phyloP scores from a whole-genome alignment of 148 eudicot genomes.

The Camellia japonica region DNA sequence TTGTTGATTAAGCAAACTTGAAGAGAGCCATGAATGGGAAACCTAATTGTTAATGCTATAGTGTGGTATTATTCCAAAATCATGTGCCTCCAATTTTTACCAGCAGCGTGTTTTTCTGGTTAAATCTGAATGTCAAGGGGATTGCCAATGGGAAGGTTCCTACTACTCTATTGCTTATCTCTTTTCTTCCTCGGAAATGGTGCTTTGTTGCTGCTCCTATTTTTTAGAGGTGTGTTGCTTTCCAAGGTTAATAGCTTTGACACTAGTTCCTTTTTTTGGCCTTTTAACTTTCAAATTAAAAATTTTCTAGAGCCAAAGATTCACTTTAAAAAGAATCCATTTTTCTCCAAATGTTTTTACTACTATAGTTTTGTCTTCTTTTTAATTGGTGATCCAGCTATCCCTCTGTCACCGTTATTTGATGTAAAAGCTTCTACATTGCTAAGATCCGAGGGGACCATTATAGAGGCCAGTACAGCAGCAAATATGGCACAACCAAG shows the following conservation, averaged over 20 bases:
- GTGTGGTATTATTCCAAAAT: too few relatives aligned
- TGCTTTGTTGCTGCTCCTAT: background rate
- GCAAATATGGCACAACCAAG: conserved; percentile 43
- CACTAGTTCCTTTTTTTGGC: background rate
- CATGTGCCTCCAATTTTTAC: too few relatives aligned
- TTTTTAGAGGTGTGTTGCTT: background rate
- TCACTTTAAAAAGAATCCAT: background rate
- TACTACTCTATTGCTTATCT: background rate
- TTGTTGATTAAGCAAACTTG: too few relatives aligned
- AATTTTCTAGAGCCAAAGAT: background rate
- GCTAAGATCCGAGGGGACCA: conserved; percentile 32
- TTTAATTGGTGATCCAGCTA: conserved; percentile 29
- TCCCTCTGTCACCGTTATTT: conserved; percentile 46
- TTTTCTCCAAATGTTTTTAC: background rate
- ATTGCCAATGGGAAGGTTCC: background rate
- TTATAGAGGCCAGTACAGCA: conserved; percentile 25
- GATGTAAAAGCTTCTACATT: conserved; percentile 38
- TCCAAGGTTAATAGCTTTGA: background rate
- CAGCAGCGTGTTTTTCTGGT: too few relatives aligned
- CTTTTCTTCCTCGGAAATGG: background rate
- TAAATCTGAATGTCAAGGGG: background rate
- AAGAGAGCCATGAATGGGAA: too few relatives aligned
- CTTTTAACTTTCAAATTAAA: background rate
- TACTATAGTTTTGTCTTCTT: too few relatives aligned
- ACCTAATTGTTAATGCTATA: too few relatives aligned